Evolutionary conservation across 176 grass and related monocot genomes (phyloP).

Genomic region (Elymus sibiricus): DNA sequence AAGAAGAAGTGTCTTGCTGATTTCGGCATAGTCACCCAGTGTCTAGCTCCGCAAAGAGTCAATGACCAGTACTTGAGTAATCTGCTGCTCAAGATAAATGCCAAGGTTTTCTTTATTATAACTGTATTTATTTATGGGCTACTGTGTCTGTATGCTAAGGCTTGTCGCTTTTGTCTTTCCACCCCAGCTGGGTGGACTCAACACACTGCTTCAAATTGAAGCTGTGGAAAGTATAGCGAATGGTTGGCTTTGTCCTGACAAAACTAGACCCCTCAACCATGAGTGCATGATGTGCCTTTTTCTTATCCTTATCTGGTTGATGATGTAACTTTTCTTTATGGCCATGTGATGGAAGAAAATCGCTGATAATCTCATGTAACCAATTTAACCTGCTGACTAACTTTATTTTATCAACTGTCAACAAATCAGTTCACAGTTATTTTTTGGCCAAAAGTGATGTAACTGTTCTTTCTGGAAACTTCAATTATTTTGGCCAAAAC

Average conservation of each 20-base stretch:
- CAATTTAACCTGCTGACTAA: neutral
- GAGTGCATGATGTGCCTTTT: neutral
- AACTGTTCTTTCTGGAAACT: no score
- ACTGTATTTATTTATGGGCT: slow-evolving; percentile 16
- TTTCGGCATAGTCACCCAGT: slow-evolving; percentile 92
- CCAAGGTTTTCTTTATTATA: slow-evolving; percentile 51
- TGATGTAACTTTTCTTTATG: neutral
- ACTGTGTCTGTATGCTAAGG: neutral
- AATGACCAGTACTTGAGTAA: slow-evolving; percentile 87
- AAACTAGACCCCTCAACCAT: neutral
- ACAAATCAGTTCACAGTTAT: neutral
- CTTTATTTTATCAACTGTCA: neutral
- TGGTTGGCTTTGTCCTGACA: slow-evolving; percentile 5
- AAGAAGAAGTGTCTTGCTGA: slow-evolving; percentile 88
- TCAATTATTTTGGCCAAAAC: no score
- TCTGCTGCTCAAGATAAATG: slow-evolving; percentile 88
- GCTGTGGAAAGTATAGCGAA: neutral
- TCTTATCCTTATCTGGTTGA: neutral
- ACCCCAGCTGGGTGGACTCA: slow-evolving; percentile 77
- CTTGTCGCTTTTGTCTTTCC: neutral
- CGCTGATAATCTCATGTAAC: neutral
- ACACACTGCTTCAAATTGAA: slow-evolving; percentile 73
- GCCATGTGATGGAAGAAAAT: neutral
- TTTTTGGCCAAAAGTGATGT: neutral
- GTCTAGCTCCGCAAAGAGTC: slow-evolving; percentile 68